Evolutionary conservation across 305 asterid genomes (phyloP).

Genomic region (Fraxinus platypoda): DNA sequence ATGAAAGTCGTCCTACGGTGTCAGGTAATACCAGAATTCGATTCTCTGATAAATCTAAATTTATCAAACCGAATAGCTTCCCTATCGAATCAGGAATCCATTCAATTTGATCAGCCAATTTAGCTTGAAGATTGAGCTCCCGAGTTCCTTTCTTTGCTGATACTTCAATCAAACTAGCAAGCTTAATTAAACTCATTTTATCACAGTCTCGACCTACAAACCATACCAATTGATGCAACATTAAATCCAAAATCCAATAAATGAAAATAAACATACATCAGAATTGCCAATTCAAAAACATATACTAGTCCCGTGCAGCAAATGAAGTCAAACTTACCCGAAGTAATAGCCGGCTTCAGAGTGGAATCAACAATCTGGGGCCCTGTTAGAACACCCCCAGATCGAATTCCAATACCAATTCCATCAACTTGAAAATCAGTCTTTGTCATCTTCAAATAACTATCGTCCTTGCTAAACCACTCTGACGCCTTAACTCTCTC

Average conservation of each 20-base stretch:
- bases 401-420: slow-evolving; percentile 37
- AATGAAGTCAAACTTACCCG: slow-evolving; percentile 45
- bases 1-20: slow-evolving; percentile 58
- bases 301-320: neutral
- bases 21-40: slow-evolving; percentile 61
- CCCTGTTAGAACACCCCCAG: slow-evolving; percentile 32
- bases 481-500: slow-evolving; percentile 44
- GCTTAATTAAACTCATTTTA: slow-evolving; percentile 70
- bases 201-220: slow-evolving; percentile 73
- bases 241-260: neutral
- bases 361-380: slow-evolving; percentile 73
- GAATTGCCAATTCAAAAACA: slow-evolving; percentile 5
- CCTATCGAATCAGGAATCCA: slow-evolving; percentile 98
- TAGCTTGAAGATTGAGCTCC: slow-evolving; percentile 62
- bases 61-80: slow-evolving; percentile 68
- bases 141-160: slow-evolving; percentile 74
- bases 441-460: slow-evolving; percentile 58
- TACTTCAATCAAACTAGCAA: slow-evolving; percentile 77
- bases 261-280: neutral
- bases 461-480: slow-evolving; percentile 62
- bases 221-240: slow-evolving; percentile 13
- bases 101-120: slow-evolving; percentile 75
- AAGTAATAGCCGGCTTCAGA: slow-evolving; percentile 45
- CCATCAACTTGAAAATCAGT: slow-evolving; percentile 45
- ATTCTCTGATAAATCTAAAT: slow-evolving; percentile 79